A percentile compares a stretch with the other conserved stretches of the same genome.
phyloP scores from a whole-genome alignment of 1,284 basidiomycete species.

The Trichosporon asahii region DNA sequence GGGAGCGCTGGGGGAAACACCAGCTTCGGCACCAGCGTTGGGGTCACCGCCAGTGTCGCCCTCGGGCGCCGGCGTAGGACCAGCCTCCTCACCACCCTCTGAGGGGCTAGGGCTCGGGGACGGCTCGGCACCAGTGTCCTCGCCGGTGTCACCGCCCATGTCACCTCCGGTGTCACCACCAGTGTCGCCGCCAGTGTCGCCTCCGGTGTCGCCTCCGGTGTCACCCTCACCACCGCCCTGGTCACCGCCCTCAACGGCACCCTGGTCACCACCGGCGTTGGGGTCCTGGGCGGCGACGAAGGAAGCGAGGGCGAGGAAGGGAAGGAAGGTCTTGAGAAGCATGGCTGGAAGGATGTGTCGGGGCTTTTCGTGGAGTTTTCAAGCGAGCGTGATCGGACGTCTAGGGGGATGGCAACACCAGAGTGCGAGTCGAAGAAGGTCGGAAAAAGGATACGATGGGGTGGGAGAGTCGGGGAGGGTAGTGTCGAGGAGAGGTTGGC shows the following conservation, averaged over 20 bases:
- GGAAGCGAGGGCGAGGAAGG: not conserved
- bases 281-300: not conserved
- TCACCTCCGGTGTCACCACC: not conserved
- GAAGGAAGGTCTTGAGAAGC: conserved; percentile 4
- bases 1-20: conserved; percentile 50
- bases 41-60: not conserved
- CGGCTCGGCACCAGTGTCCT: not conserved
- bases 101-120: not conserved
- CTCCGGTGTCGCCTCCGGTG: not conserved
- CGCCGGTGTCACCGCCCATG: too few relatives aligned
- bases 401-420: not conserved
- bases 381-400: not conserved
- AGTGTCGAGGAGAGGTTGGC: not conserved
- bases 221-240: not conserved
- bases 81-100: not conserved
- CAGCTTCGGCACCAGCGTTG: conserved; percentile 15
- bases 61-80: not conserved
- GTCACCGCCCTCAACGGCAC: not conserved
- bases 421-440: not conserved
- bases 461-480: not conserved
- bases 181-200: not conserved
- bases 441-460: not conserved
- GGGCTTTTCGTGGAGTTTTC: conserved; percentile 3
- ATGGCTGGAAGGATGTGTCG: not conserved
- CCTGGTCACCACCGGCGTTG: not conserved